Evolutionary conservation across 2,329 filamentous ascomycete species (phyloP).

Genomic region (Ilyonectria robusta): DNA sequence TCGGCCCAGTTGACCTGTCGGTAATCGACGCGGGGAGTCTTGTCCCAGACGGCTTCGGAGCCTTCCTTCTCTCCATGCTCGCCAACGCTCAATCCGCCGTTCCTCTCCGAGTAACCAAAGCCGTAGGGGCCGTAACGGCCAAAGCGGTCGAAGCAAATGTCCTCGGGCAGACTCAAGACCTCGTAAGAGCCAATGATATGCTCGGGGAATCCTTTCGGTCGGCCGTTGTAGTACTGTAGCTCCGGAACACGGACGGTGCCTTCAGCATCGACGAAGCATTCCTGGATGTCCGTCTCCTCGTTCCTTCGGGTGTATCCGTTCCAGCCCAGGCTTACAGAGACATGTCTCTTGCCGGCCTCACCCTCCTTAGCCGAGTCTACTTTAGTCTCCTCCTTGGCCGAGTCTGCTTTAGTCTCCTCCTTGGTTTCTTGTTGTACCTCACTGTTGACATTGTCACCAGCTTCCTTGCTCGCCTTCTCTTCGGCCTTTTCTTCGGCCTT

Average conservation of each 20-base stretch:
- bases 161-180: slow-evolving; percentile 81
- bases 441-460: slow-evolving; percentile 36
- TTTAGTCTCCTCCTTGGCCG: slow-evolving; percentile 14
- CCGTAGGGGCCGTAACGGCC: slow-evolving; percentile 92
- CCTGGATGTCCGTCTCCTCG: slow-evolving; percentile 69
- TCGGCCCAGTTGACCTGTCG: slow-evolving; percentile 83
- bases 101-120: slow-evolving; percentile 83
- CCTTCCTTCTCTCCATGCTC: slow-evolving; percentile 88
- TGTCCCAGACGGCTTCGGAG: slow-evolving; percentile 83
- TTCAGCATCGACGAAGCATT: slow-evolving; percentile 84
- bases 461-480: slow-evolving; percentile 25
- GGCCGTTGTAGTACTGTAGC: slow-evolving; percentile 81
- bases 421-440: slow-evolving; percentile 26
- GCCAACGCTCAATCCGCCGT: slow-evolving; percentile 87
- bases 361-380: slow-evolving; percentile 25
- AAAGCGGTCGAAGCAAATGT: slow-evolving; percentile 94
- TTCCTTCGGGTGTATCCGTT: slow-evolving; percentile 51
- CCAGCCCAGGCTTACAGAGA: slow-evolving; percentile 52
- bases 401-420: slow-evolving; percentile 26
- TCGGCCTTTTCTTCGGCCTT: slow-evolving; percentile 35
- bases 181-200: slow-evolving; percentile 90
- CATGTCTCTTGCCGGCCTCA: slow-evolving; percentile 36
- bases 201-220: slow-evolving; percentile 87
- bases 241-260: slow-evolving; percentile 77
- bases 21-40: slow-evolving; percentile 81